A percentile compares a stretch with the other conserved stretches of the same genome.
Evolutionary conservation across 306 rosid genomes (phyloP).

Genomic region (Boehmeria nivea): DNA sequence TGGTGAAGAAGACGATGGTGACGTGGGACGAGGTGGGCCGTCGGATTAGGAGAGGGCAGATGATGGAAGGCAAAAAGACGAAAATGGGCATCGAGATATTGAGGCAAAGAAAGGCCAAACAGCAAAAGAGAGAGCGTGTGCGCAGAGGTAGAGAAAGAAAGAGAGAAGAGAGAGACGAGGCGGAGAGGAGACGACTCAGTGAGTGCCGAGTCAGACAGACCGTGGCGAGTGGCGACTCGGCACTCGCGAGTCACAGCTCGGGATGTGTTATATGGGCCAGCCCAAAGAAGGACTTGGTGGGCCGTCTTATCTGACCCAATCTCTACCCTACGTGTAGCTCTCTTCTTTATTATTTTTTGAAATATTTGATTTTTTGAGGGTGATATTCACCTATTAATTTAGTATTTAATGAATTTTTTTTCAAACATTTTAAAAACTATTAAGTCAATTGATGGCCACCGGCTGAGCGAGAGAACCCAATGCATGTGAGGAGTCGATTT

Average conservation of each 20-base stretch:
- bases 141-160: slow-evolving; percentile 25
- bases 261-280: slow-evolving; percentile 6
- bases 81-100: slow-evolving; percentile 39
- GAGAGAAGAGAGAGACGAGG: slow-evolving; percentile 20
- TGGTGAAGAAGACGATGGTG: slow-evolving; percentile 54
- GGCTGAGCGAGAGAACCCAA: no score
- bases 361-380: no score
- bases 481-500: no score
- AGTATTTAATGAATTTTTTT: no score
- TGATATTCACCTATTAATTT: no score
- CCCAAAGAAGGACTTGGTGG: slow-evolving; percentile 3
- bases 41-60: slow-evolving; percentile 34
- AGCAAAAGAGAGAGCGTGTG: slow-evolving; percentile 12
- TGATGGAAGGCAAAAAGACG: slow-evolving; percentile 40
- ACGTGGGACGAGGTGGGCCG: slow-evolving; percentile 56
- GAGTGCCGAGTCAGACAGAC: slow-evolving; percentile 17
- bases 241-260: background rate
- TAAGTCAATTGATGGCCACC: no score
- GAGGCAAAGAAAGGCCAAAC: slow-evolving; percentile 15
- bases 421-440: no score
- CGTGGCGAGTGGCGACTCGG: slow-evolving; percentile 6
- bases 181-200: slow-evolving; percentile 34
- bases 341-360: no score
- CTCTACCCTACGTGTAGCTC: no score
- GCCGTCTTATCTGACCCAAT: slow-evolving; percentile 4